phyloP scores from a whole-genome alignment of 139 green algal genomes.

The Chlamydomonas schloesseri region DNA sequence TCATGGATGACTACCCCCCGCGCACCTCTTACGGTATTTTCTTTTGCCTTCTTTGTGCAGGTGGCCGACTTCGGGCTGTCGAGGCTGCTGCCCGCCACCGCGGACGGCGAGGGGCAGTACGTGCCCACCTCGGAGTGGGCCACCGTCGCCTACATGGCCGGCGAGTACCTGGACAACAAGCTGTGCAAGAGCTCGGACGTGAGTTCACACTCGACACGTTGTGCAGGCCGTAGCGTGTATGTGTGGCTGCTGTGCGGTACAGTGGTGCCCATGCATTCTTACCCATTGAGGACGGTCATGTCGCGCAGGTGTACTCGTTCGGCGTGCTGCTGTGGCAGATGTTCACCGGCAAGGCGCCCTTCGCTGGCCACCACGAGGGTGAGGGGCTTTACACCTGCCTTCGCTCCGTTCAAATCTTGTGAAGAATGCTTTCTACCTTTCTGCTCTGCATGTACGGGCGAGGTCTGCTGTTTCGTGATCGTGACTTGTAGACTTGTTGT shows the following conservation, averaged over 20 bases:
- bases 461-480: neutral
- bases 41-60: too few species aligned
- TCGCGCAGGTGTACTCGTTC: conserved; percentile 32
- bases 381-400: too few species aligned
- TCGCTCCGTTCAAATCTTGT: too few species aligned
- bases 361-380: conserved; percentile 24
- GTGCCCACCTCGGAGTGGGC: conserved; percentile 4
- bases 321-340: conserved; percentile 46
- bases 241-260: too few species aligned
- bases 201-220: neutral
- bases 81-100: neutral
- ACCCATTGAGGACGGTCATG: too few species aligned
- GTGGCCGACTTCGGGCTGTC: conserved; percentile 35
- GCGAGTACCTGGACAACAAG: conserved; percentile 37
- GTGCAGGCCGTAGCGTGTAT: too few species aligned
- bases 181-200: conserved; percentile 32
- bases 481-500: too few species aligned
- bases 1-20: too few species aligned
- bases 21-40: too few species aligned
- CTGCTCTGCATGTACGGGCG: conserved; percentile 10
- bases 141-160: conserved; percentile 42
- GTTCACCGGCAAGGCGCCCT: conserved; percentile 36
- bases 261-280: too few species aligned
- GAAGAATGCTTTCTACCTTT: too few species aligned
- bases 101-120: neutral